phyloP scores from a whole-genome alignment of 2,329 filamentous ascomycete species.

The Fusarium sp. region DNA sequence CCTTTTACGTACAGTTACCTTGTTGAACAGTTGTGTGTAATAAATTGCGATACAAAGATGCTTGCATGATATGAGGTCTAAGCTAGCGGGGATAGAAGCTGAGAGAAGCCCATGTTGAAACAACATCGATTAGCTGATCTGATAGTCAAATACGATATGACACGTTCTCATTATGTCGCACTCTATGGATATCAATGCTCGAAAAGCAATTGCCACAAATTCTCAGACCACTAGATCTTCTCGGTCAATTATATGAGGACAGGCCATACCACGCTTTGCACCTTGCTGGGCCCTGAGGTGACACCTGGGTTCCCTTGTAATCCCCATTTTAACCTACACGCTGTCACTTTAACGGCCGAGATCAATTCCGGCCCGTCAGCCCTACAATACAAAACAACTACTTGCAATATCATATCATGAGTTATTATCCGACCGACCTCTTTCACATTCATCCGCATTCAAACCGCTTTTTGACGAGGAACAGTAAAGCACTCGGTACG shows the following conservation, averaged over 20 bases:
- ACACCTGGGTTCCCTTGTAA: neutral
- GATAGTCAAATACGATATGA: conserved; percentile 15
- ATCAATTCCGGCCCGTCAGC: conserved; percentile 5
- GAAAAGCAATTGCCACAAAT: conserved; percentile 15
- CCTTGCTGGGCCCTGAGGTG: neutral
- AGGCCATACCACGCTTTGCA: neutral
- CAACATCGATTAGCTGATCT: conserved; percentile 8
- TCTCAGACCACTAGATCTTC: conserved; percentile 14
- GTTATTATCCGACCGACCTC: too few species aligned
- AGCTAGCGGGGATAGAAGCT: conserved; percentile 27
- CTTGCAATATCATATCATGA: neutral
- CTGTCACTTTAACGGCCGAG: neutral
- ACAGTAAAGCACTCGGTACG: too few species aligned
- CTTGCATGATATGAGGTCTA: conserved; percentile 19
- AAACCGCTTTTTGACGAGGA: neutral
- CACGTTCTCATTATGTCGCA: neutral
- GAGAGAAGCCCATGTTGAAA: conserved; percentile 18
- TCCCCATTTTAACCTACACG: conserved; percentile 1
- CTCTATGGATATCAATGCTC: neutral
- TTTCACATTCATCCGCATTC: neutral
- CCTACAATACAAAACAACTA: neutral
- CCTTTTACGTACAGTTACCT: conserved; percentile 23
- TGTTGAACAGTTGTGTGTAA: conserved; percentile 9
- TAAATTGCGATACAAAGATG: neutral
- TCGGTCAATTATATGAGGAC: conserved; percentile 26